phyloP scores from a whole-genome alignment of 306 rosid genomes.

The Quercus cerris region DNA sequence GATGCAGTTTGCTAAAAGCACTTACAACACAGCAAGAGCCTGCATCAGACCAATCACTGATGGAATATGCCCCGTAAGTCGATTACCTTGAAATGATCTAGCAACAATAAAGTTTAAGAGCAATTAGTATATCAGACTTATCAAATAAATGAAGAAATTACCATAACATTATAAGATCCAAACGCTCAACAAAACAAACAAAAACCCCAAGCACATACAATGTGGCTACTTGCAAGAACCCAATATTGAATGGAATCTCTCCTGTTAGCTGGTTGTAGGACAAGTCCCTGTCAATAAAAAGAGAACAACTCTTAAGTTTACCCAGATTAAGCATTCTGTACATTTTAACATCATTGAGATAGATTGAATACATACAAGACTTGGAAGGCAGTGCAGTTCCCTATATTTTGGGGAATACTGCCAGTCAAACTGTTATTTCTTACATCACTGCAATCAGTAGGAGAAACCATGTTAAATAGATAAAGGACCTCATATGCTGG shows the following conservation, averaged over 20 bases:
- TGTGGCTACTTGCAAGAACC: slow-evolving; percentile 89
- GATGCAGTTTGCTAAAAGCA: slow-evolving; percentile 10
- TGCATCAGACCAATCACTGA: slow-evolving; percentile 96
- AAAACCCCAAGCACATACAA: slow-evolving; percentile 44
- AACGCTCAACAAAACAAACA: neutral
- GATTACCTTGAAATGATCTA: slow-evolving; percentile 92
- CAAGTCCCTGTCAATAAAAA: slow-evolving; percentile 56
- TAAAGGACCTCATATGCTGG: neutral
- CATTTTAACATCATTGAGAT: slow-evolving; percentile 11
- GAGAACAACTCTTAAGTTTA: neutral
- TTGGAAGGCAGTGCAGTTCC: slow-evolving; percentile 96
- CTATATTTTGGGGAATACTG: slow-evolving; percentile 76
- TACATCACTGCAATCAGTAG: slow-evolving; percentile 68
- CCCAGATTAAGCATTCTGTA: neutral
- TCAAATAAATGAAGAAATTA: neutral
- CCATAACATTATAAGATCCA: neutral
- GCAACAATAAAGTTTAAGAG: slow-evolving; percentile 15
- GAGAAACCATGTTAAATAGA: neutral
- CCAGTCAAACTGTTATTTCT: slow-evolving; percentile 92
- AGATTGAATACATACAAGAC: slow-evolving; percentile 78
- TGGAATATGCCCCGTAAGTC: slow-evolving; percentile 81
- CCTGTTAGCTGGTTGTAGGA: slow-evolving; percentile 77
- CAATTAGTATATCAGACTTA: neutral
- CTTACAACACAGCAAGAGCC: slow-evolving; percentile 98
- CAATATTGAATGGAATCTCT: slow-evolving; percentile 85